phyloP scores from a whole-genome alignment of 257 asterid species.

The Plantago ovata region DNA sequence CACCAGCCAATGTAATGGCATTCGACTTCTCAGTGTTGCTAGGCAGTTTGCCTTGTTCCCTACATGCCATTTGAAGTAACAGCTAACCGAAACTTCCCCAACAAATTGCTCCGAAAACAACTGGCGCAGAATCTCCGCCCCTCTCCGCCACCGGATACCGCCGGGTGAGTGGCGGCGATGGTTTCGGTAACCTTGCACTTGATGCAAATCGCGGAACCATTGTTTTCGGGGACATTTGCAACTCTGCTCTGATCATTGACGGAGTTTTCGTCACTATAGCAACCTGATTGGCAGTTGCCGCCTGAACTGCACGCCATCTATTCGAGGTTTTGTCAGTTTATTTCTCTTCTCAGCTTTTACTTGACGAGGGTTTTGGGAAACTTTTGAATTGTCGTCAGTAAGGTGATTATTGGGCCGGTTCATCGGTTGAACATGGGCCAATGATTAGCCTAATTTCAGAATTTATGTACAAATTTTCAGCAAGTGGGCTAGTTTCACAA shows the following conservation, averaged over 20 bases:
- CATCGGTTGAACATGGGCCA: too few species aligned
- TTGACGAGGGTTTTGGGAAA: too few species aligned
- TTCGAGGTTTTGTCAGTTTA: not conserved
- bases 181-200: constrained; percentile 59
- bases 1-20: too few species aligned
- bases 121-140: constrained; percentile 56
- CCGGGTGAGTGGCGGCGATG: constrained; percentile 40
- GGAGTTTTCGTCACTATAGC: constrained; percentile 40
- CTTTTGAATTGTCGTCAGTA: too few species aligned
- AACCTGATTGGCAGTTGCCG: constrained; percentile 87
- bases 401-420: too few species aligned
- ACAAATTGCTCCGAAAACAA: constrained; percentile 72
- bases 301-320: too few species aligned
- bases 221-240: not conserved
- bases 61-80: constrained; percentile 80
- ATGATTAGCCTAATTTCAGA: too few species aligned
- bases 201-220: constrained; percentile 25
- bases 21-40: too few species aligned
- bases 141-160: constrained; percentile 45
- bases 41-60: too few species aligned
- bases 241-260: constrained; percentile 17
- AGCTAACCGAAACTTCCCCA: constrained; percentile 76
- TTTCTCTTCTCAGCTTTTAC: too few species aligned
- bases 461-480: too few species aligned
- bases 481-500: too few species aligned